Percentiles rank a stretch among this genome's conserved stretches.
Evolutionary conservation across 768 basidiomycete species (phyloP).

Genomic region (Calocybe indica): DNA sequence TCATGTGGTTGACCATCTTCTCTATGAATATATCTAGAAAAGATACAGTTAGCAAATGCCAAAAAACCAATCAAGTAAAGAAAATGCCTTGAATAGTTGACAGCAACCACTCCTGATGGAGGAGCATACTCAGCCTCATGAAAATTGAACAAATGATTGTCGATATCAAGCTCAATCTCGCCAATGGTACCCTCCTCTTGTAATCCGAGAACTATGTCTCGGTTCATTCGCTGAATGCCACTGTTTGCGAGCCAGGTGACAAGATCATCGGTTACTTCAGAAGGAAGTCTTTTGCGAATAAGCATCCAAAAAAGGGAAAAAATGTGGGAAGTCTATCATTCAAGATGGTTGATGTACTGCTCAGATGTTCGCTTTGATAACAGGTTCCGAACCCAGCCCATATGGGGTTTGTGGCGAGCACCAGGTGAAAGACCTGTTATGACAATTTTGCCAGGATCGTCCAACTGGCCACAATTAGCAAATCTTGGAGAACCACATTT

Average conservation of each 20-base stretch:
- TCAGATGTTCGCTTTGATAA: neutral
- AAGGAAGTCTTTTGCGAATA: slow-evolving; percentile 3
- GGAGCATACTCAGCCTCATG: slow-evolving; percentile 10
- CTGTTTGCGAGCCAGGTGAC: neutral
- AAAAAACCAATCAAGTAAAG: neutral
- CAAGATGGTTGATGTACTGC: neutral
- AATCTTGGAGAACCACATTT: neutral
- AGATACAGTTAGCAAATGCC: neutral
- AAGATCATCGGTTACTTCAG: slow-evolving; percentile 6
- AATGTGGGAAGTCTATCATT: slow-evolving; percentile 1
- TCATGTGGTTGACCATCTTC: slow-evolving; percentile 13
- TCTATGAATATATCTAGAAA: slow-evolving; percentile 7
- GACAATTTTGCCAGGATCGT: slow-evolving; percentile 10
- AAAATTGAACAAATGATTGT: slow-evolving; percentile 4
- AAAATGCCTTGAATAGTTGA: slow-evolving; percentile 11
- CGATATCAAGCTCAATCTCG: neutral
- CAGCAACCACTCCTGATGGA: slow-evolving; percentile 9
- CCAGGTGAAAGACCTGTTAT: slow-evolving; percentile 12
- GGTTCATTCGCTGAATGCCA: neutral
- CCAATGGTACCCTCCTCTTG: neutral
- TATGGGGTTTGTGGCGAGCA: slow-evolving; percentile 1
- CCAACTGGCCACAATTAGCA: slow-evolving; percentile 5
- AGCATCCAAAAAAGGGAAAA: slow-evolving; percentile 12
- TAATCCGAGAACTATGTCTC: neutral
- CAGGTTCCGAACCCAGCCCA: slow-evolving; percentile 13